These are phyloP conservation scores for Monosporascus sp. DNA, from an alignment of 2,329 filamentous ascomycete genomes.

Conservation along the genomic window DNA sequence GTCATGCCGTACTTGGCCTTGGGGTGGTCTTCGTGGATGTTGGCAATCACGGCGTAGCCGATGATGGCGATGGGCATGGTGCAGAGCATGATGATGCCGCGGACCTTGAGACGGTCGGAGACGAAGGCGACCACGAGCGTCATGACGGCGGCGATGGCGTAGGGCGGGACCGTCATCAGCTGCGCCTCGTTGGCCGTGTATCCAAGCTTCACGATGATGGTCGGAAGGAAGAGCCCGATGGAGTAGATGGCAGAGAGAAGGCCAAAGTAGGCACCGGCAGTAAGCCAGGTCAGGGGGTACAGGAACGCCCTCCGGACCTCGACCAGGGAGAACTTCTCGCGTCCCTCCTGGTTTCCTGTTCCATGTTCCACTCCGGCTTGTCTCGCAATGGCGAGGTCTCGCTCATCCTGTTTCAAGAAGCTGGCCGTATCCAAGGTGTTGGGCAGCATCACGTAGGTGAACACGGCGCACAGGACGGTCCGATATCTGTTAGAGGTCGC, in stretches of 20 bases:
- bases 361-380: too few relatives aligned
- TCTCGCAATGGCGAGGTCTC: too few relatives aligned
- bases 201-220: neutral
- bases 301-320: neutral
- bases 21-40: slow-evolving; percentile 48
- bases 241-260: neutral
- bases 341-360: too few relatives aligned
- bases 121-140: slow-evolving; percentile 37
- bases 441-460: too few relatives aligned
- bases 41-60: slow-evolving; percentile 60
- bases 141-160: neutral
- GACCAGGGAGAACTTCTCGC: neutral
- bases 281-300: neutral
- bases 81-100: slow-evolving; percentile 58
- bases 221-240: neutral
- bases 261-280: neutral
- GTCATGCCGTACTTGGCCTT: slow-evolving; percentile 60
- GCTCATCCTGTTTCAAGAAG: too few relatives aligned
- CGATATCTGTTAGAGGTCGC: neutral
- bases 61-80: slow-evolving; percentile 59
- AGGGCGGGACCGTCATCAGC: neutral
- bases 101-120: slow-evolving; percentile 52
- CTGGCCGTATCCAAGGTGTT: too few relatives aligned
- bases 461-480: too few relatives aligned
- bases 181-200: neutral